Evolutionary conservation across 2,329 filamentous ascomycete genomes (phyloP), one percentile per base, ranked within the genome.

Genomic region (Stagonosporopsis cucurbitacearum): DNA sequence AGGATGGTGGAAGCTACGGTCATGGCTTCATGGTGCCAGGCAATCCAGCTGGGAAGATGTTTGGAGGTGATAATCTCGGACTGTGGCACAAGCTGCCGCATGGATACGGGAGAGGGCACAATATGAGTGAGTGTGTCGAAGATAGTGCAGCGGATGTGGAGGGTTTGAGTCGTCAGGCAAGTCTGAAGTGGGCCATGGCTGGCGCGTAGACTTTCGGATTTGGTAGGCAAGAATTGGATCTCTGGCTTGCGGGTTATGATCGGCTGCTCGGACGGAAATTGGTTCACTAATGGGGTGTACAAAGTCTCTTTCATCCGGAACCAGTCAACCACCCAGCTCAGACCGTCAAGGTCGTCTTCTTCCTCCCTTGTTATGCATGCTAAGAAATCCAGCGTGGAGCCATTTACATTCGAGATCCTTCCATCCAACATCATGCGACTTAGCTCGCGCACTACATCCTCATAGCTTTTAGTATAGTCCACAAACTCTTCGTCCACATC

Each of bases 121-220:
- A 46, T 40, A 4, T 50, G 25, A 15, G 32, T 28, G 11, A 55
- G 41, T 8, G n/a, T 23, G 28, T 50, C 46, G 35, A 55, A 32
- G 25, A 49, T 13, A 19, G 8, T 25, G 8, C 43, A 20, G 28
- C 32, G 28, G 13, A 36, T 32, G 2, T 36, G 5, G 8, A 46
- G 20, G 6, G 6, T 7, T 20, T 46, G n/a, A 6, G 3, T 26
- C 6, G 5, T 11, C 20, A 6, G 7, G 19, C 33, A n/a, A 44
- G 28, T 42, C 15, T 30, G 6, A 30, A 1, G 7, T 11, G 13
- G 28, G 11, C 28, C 4, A 26, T 26, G 4, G 11, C 13, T 9
- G 7, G 13, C 28, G 11, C 25, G 17, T 17, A 11, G 2, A 12
- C 30, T 15, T 30, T 25, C n/a, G n/a, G n/a, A 46, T 32, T 23